These are phyloP conservation scores for Plasmodium gonderi DNA, from an alignment of 169 alveolate genomes.

Conservation along the genomic window DNA sequence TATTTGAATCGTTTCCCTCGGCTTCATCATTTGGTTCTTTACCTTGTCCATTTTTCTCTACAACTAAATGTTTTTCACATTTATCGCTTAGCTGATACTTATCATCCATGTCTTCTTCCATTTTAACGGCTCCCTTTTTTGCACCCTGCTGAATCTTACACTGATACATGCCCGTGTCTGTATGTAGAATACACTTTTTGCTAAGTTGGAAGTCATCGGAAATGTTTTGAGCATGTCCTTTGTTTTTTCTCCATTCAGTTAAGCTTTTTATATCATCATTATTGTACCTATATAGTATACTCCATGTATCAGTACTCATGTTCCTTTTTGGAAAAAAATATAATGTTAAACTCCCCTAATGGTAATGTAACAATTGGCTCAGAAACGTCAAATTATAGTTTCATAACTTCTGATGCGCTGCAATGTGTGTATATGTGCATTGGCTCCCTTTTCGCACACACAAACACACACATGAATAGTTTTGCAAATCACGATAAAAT, in stretches of 20 bases:
- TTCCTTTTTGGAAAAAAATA: not conserved
- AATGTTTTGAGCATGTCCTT: not conserved
- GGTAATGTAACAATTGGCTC: not conserved
- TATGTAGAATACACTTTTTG: not conserved
- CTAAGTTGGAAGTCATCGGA: not conserved
- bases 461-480: not conserved
- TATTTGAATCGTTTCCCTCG: not conserved
- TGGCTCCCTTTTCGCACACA: not conserved
- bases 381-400: not conserved
- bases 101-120: not conserved
- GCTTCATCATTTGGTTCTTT: not conserved
- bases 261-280: not conserved
- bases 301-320: slow-evolving; percentile 14
- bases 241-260: not conserved
- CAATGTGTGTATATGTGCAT: not conserved
- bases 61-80: too few relatives aligned
- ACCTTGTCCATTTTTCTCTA: too few relatives aligned
- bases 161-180: not conserved
- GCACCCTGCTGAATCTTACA: not conserved
- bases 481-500: not conserved
- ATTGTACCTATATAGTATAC: slow-evolving; percentile 26
- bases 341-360: not conserved
- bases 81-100: too few relatives aligned
- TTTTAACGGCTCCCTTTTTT: not conserved
- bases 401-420: not conserved